These are phyloP conservation scores for Paramecium tetraurelia DNA, from an alignment of 73 alveolate genomes.

Conservation along the genomic window DNA sequence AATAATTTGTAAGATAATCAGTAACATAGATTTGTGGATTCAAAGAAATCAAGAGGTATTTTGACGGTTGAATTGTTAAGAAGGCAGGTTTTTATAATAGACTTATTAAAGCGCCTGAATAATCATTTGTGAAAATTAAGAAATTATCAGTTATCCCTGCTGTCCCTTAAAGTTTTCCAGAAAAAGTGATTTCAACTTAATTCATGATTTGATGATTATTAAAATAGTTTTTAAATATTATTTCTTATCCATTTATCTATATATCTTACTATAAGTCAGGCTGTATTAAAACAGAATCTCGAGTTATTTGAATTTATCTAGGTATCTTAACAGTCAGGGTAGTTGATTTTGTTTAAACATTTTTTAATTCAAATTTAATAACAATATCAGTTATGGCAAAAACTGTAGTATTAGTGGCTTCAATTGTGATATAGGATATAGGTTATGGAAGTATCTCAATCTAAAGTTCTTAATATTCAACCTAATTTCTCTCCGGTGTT, in stretches of 20 bases:
- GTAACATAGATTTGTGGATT: neutral
- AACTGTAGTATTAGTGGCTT: neutral
- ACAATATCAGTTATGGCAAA: neutral
- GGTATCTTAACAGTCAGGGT: neutral
- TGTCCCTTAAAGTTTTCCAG: neutral
- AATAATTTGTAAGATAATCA: neutral
- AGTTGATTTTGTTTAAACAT: neutral
- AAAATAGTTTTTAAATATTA: neutral
- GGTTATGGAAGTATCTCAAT: neutral
- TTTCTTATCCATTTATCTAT: neutral
- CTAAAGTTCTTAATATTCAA: neutral
- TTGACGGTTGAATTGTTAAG: neutral
- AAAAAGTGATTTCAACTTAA: neutral
- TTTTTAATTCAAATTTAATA: neutral
- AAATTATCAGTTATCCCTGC: neutral
- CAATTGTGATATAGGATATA: neutral
- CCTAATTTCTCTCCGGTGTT: neutral
- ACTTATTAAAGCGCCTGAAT: neutral
- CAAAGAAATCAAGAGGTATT: neutral
- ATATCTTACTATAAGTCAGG: neutral
- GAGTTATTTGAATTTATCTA: neutral
- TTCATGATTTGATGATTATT: neutral
- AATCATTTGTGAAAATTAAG: neutral
- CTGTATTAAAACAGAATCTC: neutral
- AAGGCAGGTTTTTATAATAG: neutral